Evolutionary conservation across 1,139 yeast species (phyloP), one percentile per base, ranked within the genome.

Genomic region (Candida sanyaensis): DNA sequence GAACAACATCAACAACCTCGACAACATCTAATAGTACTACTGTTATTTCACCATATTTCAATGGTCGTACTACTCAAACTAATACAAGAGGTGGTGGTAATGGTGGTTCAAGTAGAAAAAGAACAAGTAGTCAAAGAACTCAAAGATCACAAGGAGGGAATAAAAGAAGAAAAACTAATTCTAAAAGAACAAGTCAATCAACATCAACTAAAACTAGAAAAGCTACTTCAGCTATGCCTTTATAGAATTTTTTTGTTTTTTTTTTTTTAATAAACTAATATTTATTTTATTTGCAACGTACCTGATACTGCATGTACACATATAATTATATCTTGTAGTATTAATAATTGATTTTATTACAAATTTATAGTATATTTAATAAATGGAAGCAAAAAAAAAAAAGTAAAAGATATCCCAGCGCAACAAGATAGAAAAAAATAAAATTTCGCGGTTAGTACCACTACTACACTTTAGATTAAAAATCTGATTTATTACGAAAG

Each of bases 211-310:
- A 6, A n/a, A n/a, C 29, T 11, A 36, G 28, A 23, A 36, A 36
- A 23, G 38, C 38, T 23, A 36, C 38, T 9, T 36, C 38, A 23
- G 38, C 38, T 23, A 36, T 36, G 38, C 38, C 38, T 23, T 36
- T 37, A 37, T 37, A 37, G 41, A 37, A 12, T 10, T 12, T n/a
- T n/a, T n/a, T n/a, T n/a, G n/a, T n/a, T n/a, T n/a, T n/a, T n/a
- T n/a, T n/a, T n/a, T n/a, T n/a, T 6, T 6, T 37, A 11, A 30
- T 30, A 11, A 5, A 9, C 12, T n/a, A n/a, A 12, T 12, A 12
- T 6, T 33, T 33, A 23, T 23, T 23, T 13, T n/a, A n/a, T 4
- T 11, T 21, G n/a, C 40, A 6, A 2, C 12, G 5, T 24, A 26
- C 3, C 21, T 3, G 21, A 17, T 17, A n/a, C n/a, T n/a, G n/a